A percentile compares a stretch with the other conserved stretches of the same genome.
Evolutionary conservation across 2,329 filamentous ascomycete genomes (phyloP).

Genomic region (Dothistroma septosporum): DNA sequence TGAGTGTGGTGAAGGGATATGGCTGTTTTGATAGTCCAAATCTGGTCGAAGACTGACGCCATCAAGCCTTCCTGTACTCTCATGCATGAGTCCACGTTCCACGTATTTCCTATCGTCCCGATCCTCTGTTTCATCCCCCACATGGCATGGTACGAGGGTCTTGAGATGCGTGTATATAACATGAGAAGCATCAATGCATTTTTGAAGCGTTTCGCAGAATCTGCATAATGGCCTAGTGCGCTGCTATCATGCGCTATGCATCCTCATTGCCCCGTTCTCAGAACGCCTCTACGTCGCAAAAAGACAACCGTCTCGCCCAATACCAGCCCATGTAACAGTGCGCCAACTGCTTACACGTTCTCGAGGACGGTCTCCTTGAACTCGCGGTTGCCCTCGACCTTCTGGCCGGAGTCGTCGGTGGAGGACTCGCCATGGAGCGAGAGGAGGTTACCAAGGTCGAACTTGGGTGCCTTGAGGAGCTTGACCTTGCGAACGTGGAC

Average conservation of each 20-base stretch:
- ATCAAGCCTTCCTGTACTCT: not conserved
- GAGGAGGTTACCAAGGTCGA: slow-evolving; percentile 94
- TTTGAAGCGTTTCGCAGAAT: slow-evolving; percentile 25
- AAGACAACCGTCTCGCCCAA: slow-evolving; percentile 26
- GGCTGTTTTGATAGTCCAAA: slow-evolving; percentile 45
- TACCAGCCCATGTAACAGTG: slow-evolving; percentile 20
- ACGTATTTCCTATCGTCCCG: not conserved
- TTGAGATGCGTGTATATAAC: not conserved
- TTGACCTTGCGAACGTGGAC: slow-evolving; percentile 99
- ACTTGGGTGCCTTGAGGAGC: slow-evolving; percentile 97
- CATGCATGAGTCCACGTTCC: not conserved
- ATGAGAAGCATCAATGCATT: slow-evolving; percentile 7
- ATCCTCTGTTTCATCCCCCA: not conserved
- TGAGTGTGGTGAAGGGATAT: slow-evolving; percentile 48
- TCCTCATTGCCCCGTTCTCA: slow-evolving; percentile 24
- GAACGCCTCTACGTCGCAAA: slow-evolving; percentile 27
- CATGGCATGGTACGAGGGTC: not conserved
- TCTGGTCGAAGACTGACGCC: not conserved
- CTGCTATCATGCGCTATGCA: slow-evolving; percentile 21
- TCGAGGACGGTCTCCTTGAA: slow-evolving; percentile 98
- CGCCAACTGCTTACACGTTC: slow-evolving; percentile 65
- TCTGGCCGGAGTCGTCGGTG: slow-evolving; percentile 94
- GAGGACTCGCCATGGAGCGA: slow-evolving; percentile 95
- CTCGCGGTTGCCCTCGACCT: slow-evolving; percentile 77
- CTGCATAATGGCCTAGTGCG: slow-evolving; percentile 25